Conservation (phyloP, 306 rosid genomes). For the Sophora flavescens region DNA sequence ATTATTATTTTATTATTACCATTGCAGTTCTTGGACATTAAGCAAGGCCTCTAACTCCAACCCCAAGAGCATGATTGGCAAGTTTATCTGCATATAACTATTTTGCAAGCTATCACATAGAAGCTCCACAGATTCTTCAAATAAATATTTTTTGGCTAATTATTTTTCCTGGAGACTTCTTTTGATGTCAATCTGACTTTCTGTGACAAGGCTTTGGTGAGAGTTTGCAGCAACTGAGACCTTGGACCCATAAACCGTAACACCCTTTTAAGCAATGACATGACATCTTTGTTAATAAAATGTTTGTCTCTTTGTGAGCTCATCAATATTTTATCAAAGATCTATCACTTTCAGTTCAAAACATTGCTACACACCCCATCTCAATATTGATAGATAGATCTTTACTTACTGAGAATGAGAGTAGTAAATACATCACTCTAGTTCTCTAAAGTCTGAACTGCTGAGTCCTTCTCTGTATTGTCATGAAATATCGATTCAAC, state of each 20-base stretch:
- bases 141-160: background rate
- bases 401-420: background rate
- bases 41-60: background rate
- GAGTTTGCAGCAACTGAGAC: background rate
- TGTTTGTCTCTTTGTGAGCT: background rate
- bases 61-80: background rate
- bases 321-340: background rate
- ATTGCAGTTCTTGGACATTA: background rate
- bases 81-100: background rate
- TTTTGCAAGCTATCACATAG: background rate
- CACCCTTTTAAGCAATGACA: background rate
- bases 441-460: background rate
- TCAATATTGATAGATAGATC: background rate
- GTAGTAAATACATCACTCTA: background rate
- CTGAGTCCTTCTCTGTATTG: constrained; percentile 2
- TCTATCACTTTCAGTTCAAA: background rate
- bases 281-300: background rate
- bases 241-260: background rate
- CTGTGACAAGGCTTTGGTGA: background rate
- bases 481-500: background rate
- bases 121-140: background rate
- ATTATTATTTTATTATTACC: background rate
- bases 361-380: background rate
- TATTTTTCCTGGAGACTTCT: background rate
- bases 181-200: background rate